These are phyloP conservation scores for Rhodotorula kratochvilovae DNA, from an alignment of 768 basidiomycete species.

Conservation along the genomic window DNA sequence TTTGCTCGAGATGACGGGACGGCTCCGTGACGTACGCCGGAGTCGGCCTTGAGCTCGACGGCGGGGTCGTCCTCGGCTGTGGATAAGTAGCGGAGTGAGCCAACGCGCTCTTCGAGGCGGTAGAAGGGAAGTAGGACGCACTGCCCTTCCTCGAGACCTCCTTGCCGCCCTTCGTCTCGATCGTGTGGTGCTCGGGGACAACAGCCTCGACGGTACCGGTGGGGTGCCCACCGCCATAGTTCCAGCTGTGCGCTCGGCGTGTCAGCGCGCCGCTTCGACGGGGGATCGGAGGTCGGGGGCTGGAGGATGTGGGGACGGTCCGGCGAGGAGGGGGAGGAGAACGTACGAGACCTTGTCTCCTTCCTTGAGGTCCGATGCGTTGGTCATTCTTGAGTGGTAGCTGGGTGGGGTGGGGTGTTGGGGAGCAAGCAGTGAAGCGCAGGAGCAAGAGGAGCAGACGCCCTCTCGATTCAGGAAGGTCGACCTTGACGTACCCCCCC, in stretches of 20 bases:
- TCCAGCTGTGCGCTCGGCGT: neutral
- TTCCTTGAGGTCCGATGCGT: conserved; percentile 4
- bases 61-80: conserved; percentile 31
- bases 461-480: too few relatives aligned
- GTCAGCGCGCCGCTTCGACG: neutral
- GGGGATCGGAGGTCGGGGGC: neutral
- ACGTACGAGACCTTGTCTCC: neutral
- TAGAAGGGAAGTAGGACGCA: neutral
- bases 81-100: neutral
- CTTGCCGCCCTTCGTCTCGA: conserved; percentile 32
- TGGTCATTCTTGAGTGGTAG: neutral
- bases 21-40: conserved; percentile 7
- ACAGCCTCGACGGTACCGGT: conserved; percentile 23
- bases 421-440: too few relatives aligned
- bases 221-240: conserved; percentile 30
- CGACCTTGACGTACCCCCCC: too few relatives aligned
- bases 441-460: neutral
- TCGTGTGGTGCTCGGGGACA: conserved; percentile 34
- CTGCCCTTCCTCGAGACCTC: conserved; percentile 32
- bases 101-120: too few relatives aligned
- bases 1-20: too few relatives aligned
- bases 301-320: neutral
- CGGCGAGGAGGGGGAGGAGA: neutral
- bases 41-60: conserved; percentile 30
- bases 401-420: neutral